Evolutionary conservation across 2,329 filamentous ascomycete species (phyloP).

Genomic region (Thelonectria blattea): DNA sequence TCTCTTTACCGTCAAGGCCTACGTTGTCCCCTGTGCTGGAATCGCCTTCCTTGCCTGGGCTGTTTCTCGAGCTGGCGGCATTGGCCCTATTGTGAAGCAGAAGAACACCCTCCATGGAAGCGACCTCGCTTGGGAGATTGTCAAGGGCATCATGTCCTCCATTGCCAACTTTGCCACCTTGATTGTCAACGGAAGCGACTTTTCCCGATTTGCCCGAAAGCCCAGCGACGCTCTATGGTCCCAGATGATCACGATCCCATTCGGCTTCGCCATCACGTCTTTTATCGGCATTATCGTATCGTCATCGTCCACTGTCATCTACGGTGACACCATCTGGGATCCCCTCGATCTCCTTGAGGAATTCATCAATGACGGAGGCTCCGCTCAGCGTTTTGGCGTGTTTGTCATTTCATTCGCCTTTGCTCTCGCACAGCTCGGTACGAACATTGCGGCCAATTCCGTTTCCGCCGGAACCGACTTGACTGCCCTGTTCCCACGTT

Average conservation of each 20-base stretch:
- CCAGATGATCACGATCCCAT: slow-evolving; percentile 76
- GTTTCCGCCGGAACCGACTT: slow-evolving; percentile 84
- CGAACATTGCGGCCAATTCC: slow-evolving; percentile 87
- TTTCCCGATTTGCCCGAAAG: slow-evolving; percentile 80
- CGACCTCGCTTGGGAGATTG: slow-evolving; percentile 78
- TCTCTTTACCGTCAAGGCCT: slow-evolving; percentile 88
- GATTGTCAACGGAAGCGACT: slow-evolving; percentile 84
- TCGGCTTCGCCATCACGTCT: slow-evolving; percentile 77
- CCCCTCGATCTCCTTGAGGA: slow-evolving; percentile 69
- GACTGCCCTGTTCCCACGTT: slow-evolving; percentile 80
- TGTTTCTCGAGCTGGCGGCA: slow-evolving; percentile 78
- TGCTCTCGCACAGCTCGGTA: slow-evolving; percentile 80
- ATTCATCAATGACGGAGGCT: slow-evolving; percentile 73
- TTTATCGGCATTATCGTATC: slow-evolving; percentile 85
- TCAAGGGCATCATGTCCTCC: slow-evolving; percentile 85
- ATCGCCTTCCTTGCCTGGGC: slow-evolving; percentile 89
- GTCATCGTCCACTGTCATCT: slow-evolving; percentile 73
- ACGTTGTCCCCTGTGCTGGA: slow-evolving; percentile 81
- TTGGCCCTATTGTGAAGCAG: slow-evolving; percentile 82
- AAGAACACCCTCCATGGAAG: slow-evolving; percentile 67
- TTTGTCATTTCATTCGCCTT: slow-evolving; percentile 76
- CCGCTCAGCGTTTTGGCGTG: slow-evolving; percentile 73
- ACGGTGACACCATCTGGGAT: slow-evolving; percentile 73
- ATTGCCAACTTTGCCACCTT: slow-evolving; percentile 92
- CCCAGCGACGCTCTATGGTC: slow-evolving; percentile 80